These are phyloP conservation scores for Abortiporus biennis DNA, from an alignment of 1,284 basidiomycete species.

Conservation along the genomic window DNA sequence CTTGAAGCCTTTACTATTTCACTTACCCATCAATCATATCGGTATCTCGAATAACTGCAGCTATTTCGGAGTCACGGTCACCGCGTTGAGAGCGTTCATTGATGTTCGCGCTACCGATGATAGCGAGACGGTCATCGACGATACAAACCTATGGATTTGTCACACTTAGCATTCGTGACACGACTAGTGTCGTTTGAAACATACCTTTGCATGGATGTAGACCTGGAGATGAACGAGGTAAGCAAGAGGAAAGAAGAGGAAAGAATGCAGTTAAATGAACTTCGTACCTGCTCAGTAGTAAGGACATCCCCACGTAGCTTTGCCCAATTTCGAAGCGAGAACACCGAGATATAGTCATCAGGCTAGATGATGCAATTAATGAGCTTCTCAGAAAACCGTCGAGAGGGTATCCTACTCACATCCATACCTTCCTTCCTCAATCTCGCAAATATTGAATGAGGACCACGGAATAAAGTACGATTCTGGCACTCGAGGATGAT, in stretches of 20 bases:
- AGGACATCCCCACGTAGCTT: slow-evolving; percentile 83
- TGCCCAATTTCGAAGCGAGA: slow-evolving; percentile 91
- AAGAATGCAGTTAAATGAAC: slow-evolving; percentile 1
- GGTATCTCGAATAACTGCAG: slow-evolving; percentile 90
- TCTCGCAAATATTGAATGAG: slow-evolving; percentile 88
- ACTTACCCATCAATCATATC: slow-evolving; percentile 89
- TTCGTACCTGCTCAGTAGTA: slow-evolving; percentile 78
- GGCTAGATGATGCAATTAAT: slow-evolving; percentile 60
- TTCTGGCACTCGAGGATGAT: slow-evolving; percentile 95
- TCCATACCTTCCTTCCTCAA: slow-evolving; percentile 87
- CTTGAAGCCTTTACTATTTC: not conserved
- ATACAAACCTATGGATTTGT: too few relatives aligned
- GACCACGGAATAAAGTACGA: slow-evolving; percentile 83
- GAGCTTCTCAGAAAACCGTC: too few relatives aligned
- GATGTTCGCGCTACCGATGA: slow-evolving; percentile 99
- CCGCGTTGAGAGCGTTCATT: slow-evolving; percentile 96
- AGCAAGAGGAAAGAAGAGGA: too few relatives aligned
- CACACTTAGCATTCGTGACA: slow-evolving; percentile 19
- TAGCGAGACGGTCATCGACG: slow-evolving; percentile 94
- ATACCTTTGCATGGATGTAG: slow-evolving; percentile 89
- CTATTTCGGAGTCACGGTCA: slow-evolving; percentile 94
- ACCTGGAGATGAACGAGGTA: too few relatives aligned
- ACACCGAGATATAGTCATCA: slow-evolving; percentile 89
- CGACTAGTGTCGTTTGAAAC: slow-evolving; percentile 17
- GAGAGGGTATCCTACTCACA: too few relatives aligned